Conservation (phyloP, 2,329 filamentous ascomycete species). For the Phoma sp. region DNA sequence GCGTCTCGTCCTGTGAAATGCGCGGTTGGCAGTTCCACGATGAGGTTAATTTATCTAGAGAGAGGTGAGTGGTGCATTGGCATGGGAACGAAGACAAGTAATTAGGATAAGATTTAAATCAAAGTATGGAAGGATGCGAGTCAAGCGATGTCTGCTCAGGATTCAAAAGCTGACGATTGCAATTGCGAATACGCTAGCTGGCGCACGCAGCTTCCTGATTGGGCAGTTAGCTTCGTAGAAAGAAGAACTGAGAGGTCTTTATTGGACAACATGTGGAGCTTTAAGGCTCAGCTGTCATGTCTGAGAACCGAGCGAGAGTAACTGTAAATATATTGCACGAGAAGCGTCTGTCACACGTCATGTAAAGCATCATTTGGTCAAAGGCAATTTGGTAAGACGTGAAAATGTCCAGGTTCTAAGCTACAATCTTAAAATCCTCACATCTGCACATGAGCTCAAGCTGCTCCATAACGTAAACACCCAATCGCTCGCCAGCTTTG, state of each 20-base stretch:
- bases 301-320: background rate
- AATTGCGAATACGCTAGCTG: constrained; percentile 6
- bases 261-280: too few species aligned
- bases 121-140: constrained; percentile 1
- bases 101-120: background rate
- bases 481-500: constrained; percentile 46
- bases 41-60: background rate
- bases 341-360: constrained; percentile 2
- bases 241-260: background rate
- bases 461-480: constrained; percentile 46
- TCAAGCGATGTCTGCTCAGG: background rate
- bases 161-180: background rate
- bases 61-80: background rate
- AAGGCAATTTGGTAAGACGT: constrained; percentile 20
- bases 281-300: background rate
- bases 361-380: constrained; percentile 6
- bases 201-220: constrained; percentile 4
- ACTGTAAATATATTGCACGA: background rate
- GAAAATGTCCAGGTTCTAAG: constrained; percentile 48
- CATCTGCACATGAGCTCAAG: constrained; percentile 43
- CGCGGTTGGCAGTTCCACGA: too few species aligned
- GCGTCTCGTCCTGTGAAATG: too few species aligned
- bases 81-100: background rate
- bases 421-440: constrained; percentile 49
- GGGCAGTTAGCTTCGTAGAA: background rate